Conservation (phyloP, 164 flowering plant species). For the Hamamelis virginiana region DNA sequence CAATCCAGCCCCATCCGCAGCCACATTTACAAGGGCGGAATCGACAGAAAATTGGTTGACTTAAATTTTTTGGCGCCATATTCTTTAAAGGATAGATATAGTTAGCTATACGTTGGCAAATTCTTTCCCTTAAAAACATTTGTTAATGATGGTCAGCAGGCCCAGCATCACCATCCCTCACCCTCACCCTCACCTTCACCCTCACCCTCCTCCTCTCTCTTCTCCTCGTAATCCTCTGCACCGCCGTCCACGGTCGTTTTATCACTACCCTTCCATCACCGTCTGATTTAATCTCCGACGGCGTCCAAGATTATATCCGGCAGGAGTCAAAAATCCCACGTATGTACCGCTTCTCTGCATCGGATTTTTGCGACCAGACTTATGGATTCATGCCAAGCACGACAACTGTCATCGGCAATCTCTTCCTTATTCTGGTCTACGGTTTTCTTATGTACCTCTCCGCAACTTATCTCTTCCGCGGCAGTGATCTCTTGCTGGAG, state of each 20-base stretch:
- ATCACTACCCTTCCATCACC: constrained; percentile 3
- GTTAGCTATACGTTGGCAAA: too few relatives aligned
- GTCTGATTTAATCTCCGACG: constrained; percentile 39
- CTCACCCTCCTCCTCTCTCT: background rate
- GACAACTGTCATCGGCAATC: too few relatives aligned
- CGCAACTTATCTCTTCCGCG: constrained; percentile 66
- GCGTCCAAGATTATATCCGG: constrained; percentile 7
- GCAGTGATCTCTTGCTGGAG: constrained; percentile 82
- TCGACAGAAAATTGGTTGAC: too few relatives aligned
- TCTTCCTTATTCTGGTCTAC: constrained; percentile 60
- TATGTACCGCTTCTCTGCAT: constrained; percentile 1
- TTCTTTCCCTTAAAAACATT: too few relatives aligned
- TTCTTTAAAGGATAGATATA: too few relatives aligned
- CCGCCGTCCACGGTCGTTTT: constrained; percentile 16
- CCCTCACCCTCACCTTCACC: too few relatives aligned
- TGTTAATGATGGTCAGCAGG: too few relatives aligned
- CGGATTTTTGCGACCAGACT: constrained; percentile 49
- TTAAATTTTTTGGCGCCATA: too few relatives aligned
- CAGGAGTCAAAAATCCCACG: background rate
- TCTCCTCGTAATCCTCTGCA: constrained; percentile 9
- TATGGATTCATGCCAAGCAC: too few relatives aligned
- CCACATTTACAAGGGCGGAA: too few relatives aligned
- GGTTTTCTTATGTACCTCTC: constrained; percentile 74
- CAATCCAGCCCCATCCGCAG: too few relatives aligned
- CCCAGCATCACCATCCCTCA: too few relatives aligned